Base-by-base conservation (phyloP, 805 yeast species). In the Tetrapisispora nanseiensis region DNA sequence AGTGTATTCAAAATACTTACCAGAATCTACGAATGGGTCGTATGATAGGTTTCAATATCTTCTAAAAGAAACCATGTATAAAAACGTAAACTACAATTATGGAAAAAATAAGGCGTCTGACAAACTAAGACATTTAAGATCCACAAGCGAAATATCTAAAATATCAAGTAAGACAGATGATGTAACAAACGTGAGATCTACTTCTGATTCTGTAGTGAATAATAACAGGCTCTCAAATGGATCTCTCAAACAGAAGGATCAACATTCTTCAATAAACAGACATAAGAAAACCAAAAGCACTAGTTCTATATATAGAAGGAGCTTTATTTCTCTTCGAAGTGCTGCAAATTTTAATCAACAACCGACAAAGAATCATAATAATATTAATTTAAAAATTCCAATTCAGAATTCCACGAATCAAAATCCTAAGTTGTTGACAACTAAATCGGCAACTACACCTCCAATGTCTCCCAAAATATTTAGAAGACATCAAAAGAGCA, bases 401-500 rank as follows among this genome's bases (percentile, higher is more conserved):
- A 35, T 56, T 13, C 50, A 37, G 15, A 16, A 19, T 8, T 19
- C 15, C 8, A n/a, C 36, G 2, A 31, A 18, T 12, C 24, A 24
- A 6, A 20, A n/a, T 3, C 22, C 27, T 19, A 33, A 33, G 21
- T 16, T 20, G 11, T 4, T 8, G 10, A 16, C 20, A 23, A 9
- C 37, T 6, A 26, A 32, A 27, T 18, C 42, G 9, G 37, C 43
- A 2, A 39, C 46, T 5, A 51, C 55, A 7, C 51, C 59, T 9
- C 63, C 59, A 10, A 39, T 41, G 27, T 61, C 66, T 2, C 64
- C 61, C 4, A 72, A 73, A 22, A 69, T 81, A 40, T 80, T 81
- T 63, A 67, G 82, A 48, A 72, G 79, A 47, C 86, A 80, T 51
- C 70, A 74, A 37, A 71, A 83, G 43, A 72, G 81, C n/a, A 74